Conservation (phyloP, 2,329 filamentous ascomycete genomes). For the Truncatella angustata region DNA sequence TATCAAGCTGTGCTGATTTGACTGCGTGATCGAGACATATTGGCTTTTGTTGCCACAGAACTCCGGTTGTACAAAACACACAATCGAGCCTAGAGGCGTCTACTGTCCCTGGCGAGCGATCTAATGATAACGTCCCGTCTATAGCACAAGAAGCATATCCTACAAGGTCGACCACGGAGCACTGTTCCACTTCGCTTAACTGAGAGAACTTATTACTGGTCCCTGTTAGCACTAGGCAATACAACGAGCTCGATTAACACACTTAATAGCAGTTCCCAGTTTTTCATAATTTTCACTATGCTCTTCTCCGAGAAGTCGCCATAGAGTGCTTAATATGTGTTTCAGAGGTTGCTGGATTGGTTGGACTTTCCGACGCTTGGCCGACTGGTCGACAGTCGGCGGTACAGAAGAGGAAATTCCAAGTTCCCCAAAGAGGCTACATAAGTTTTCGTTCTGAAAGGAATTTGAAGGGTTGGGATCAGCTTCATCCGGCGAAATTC, state of each 20-base stretch:
- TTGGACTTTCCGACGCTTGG: constrained; percentile 31
- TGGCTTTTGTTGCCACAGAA: background rate
- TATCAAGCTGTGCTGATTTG: constrained; percentile 38
- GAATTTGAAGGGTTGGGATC: constrained; percentile 9
- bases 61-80: background rate
- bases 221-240: constrained; percentile 32
- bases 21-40: constrained; percentile 19
- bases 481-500: constrained; percentile 5
- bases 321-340: constrained; percentile 21
- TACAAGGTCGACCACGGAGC: constrained; percentile 51
- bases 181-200: constrained; percentile 48
- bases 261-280: constrained; percentile 44
- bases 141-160: constrained; percentile 57
- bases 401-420: constrained; percentile 12
- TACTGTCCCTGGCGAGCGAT: background rate
- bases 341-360: constrained; percentile 18
- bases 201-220: constrained; percentile 40
- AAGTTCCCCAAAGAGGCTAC: constrained; percentile 20
- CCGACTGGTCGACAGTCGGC: constrained; percentile 17
- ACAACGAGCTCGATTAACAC: no score
- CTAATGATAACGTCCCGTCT: constrained; percentile 40
- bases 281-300: constrained; percentile 23
- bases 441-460: constrained; percentile 25
- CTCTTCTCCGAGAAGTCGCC: constrained; percentile 27
- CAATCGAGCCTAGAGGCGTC: constrained; percentile 10